Base-by-base conservation (phyloP, 1,284 basidiomycete genomes). In the Sanghuangporus weigelae region DNA sequence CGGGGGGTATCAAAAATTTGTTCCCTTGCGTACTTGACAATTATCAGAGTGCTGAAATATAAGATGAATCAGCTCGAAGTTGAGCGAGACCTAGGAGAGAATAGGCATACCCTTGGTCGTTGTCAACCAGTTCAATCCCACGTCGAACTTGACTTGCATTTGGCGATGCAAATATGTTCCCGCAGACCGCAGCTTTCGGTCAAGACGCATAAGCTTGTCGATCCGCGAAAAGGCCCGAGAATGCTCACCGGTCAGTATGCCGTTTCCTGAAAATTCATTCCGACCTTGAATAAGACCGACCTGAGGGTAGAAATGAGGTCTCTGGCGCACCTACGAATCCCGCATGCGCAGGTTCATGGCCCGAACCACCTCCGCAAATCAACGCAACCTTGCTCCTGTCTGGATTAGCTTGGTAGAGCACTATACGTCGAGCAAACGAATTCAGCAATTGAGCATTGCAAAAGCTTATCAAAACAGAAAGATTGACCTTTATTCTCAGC, bases 271-370 rank as follows among this genome's bases (percentile, higher is more conserved):
- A 36, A 7, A 44, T 39, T 7, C 12, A 46, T n/a, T n/a, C 3
- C 7, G 44, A 46, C 16, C 21, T 11, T 11, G 7, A 7, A n/a
- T 46, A 11, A 31, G 26, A 31, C 26, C 26, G 26, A 31, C 16
- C 16, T 7, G 11, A n/a, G 12, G 26, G 14, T 26, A n/a, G n/a
- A 6, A 21, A 21, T 56, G 42, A 35, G 26, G 19, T 53, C 12
- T 14, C 38, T 49, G 12, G 44, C 35, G 65, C 65, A 89, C 89
- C 90, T 36, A 92, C 90, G 69, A 90, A 94, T 1, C 86, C 90
- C 16, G 91, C 84, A 74, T 95, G 90, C 19, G 93, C 84, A 26
- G 95, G 95, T 71, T 96, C 95, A 73, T 96, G 95, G 1, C 95
- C 95, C 39, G 90, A 89, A 44, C 95, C 95, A 26, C 95, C 95